These are phyloP conservation scores for Saccharum officinarum DNA, from an alignment of 176 grass and related monocot genomes.

Conservation along the genomic window DNA sequence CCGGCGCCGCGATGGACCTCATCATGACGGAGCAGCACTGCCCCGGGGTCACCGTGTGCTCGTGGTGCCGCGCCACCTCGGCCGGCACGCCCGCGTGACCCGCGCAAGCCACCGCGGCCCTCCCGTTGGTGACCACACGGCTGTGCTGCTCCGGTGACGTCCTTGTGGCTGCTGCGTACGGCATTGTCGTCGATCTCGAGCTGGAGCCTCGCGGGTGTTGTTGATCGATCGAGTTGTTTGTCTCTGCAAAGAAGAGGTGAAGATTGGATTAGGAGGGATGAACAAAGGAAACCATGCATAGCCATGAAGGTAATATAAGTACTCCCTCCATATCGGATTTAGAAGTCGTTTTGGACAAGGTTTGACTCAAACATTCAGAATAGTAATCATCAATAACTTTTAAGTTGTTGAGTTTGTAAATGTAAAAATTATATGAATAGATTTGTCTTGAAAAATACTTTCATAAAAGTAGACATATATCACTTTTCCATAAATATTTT, in stretches of 20 bases:
- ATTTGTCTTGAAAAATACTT: too few species aligned
- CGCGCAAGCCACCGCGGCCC: not conserved
- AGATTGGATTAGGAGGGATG: conserved; percentile 27
- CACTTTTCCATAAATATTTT: too few species aligned
- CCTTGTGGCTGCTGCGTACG: conserved; percentile 12
- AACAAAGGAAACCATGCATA: not conserved
- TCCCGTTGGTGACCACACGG: conserved; percentile 3
- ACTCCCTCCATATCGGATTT: too few species aligned
- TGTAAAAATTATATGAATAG: too few species aligned
- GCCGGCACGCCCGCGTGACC: conserved; percentile 31
- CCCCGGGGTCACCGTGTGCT: conserved; percentile 49
- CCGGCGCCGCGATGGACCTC: conserved; percentile 53
- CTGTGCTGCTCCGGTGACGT: not conserved
- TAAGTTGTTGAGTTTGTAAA: too few species aligned
- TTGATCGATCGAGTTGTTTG: not conserved
- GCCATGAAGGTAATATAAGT: not conserved
- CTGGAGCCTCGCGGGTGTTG: not conserved
- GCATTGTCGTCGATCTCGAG: conserved; percentile 29
- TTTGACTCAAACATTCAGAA: too few species aligned
- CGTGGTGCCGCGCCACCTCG: conserved; percentile 59
- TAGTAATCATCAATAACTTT: too few species aligned
- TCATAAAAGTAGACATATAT: too few species aligned
- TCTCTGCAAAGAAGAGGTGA: not conserved
- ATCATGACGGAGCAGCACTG: conserved; percentile 66
- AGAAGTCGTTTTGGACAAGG: too few species aligned